Base-by-base conservation (phyloP, 257 asterid species). In the Scutellaria minor region DNA sequence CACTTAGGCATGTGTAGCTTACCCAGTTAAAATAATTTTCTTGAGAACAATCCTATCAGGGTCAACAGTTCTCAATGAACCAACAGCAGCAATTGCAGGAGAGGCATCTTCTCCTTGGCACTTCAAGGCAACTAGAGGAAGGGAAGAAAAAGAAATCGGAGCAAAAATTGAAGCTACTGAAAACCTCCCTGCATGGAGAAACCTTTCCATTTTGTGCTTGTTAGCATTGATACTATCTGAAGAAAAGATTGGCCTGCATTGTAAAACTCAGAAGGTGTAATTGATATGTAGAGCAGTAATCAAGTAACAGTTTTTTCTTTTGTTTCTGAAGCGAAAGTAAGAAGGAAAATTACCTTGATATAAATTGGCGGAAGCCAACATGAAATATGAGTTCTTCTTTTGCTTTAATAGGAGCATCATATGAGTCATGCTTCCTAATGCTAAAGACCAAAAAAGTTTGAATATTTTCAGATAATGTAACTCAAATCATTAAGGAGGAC, bases 131-230 rank as follows among this genome's bases (percentile, higher is more conserved):
- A 95, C 54, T 40, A 92, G 80, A 67, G 98, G 99, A 69, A 85
- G 88, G 42, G 96, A 73, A 58, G 89, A 87, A 72, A 95, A 90
- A 64, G 84, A 89, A 65, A 92, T 86, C 4, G 99, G 98, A 73
- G 98, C 98, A 78, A 80, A 95, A 66, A 88, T 61, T 24, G 99
- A 95, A 73, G 98, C 98, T 68, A 90, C 68, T 50, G 98, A 90
- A 80, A 87, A 90, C 73, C 86, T 77, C 39, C 99, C 98, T 2
- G 90, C 82, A 73, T 95, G 99, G 79, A 95, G 98, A 87, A 92
- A 95, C 76, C 96, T 92, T 89, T 95, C 99, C 99, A 95, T 89
- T 79, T 95, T 95, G 84, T 86, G 95, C 85, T 90, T 88, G 73
- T 86, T 92, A 40, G 93, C 86, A 60, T 87, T 86, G 77, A 84